Percentiles rank a stretch among this genome's conserved stretches.
These are phyloP conservation scores for Phytophthora fragariaefolia DNA, from an alignment of 352 stramenopile species.

Conservation along the genomic window DNA sequence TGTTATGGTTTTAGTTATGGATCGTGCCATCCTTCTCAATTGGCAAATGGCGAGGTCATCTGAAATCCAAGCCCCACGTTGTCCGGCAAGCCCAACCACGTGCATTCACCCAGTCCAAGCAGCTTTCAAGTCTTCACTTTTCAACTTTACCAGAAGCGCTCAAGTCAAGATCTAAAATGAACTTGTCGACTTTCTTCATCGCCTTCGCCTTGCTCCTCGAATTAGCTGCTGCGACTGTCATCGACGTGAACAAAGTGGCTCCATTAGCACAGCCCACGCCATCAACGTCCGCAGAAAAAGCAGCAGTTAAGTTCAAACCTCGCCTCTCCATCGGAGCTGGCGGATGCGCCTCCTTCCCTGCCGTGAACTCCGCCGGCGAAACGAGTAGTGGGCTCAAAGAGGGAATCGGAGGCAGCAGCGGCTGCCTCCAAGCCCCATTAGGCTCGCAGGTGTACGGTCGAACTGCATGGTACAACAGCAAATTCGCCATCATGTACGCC, in stretches of 20 bases:
- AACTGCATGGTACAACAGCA: conserved; percentile 18
- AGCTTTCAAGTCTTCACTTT: background rate
- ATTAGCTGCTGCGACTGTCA: conserved; percentile 1
- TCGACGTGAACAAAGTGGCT: conserved; percentile 15
- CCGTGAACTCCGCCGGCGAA: conserved; percentile 13
- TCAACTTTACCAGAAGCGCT: background rate
- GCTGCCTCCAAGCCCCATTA: conserved; percentile 7
- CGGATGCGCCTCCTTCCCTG: conserved; percentile 13
- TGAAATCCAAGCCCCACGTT: background rate
- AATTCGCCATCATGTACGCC: conserved; percentile 23
- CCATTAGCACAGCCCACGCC: conserved; percentile 13
- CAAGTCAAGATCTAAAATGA: conserved; percentile 1
- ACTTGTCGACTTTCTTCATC: conserved; percentile 1
- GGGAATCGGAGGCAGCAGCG: background rate
- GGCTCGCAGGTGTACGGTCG: conserved; percentile 27
- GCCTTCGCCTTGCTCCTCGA: background rate
- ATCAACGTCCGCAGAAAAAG: conserved; percentile 4
- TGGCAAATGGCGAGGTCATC: background rate
- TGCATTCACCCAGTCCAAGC: background rate
- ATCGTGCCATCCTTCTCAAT: no score
- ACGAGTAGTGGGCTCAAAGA: conserved; percentile 16
- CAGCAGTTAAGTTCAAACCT: conserved; percentile 23
- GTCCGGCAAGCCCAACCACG: background rate
- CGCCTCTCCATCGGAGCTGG: conserved; percentile 7
- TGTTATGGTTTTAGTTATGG: no score